phyloP scores from a whole-genome alignment of 2,329 filamentous ascomycete species.

The Eutypella sp. region DNA sequence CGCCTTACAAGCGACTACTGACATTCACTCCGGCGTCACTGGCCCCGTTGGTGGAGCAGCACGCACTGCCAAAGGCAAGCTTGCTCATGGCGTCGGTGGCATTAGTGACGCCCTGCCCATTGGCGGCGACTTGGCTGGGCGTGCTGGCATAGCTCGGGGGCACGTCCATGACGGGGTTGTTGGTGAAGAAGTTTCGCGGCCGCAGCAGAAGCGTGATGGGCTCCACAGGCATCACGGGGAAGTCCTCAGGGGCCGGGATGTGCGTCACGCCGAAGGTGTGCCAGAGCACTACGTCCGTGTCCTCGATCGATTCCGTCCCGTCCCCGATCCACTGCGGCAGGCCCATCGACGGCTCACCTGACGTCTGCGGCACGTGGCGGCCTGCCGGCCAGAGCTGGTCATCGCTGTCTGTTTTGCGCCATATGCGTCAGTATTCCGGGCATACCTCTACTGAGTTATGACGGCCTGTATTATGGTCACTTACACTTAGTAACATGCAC shows the following conservation, averaged over 20 bases:
- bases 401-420: conserved; percentile 64
- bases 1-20: too few species aligned
- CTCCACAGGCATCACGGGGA: conserved; percentile 85
- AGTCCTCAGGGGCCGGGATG: conserved; percentile 86
- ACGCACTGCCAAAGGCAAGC: conserved; percentile 20
- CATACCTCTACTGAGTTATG: background rate
- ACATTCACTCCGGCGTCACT: too few species aligned
- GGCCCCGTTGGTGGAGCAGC: conserved; percentile 12
- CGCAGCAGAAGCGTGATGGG: conserved; percentile 76
- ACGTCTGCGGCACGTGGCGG: conserved; percentile 83
- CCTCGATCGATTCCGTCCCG: conserved; percentile 62
- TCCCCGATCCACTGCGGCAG: conserved; percentile 74
- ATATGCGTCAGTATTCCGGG: background rate
- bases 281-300: conserved; percentile 87
- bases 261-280: conserved; percentile 90
- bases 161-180: conserved; percentile 77
- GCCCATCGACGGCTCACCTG: conserved; percentile 68
- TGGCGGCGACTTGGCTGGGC: conserved; percentile 53
- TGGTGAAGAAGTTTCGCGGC: conserved; percentile 76
- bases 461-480: conserved; percentile 22
- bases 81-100: conserved; percentile 27
- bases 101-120: conserved; percentile 24
- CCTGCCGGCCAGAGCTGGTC: conserved; percentile 81
- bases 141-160: conserved; percentile 69
- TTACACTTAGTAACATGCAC: conserved; percentile 87